Evolutionary conservation across 2,329 filamentous ascomycete species (phyloP), one percentile per base, ranked within the genome.

Genomic region (Epichloe scottii): DNA sequence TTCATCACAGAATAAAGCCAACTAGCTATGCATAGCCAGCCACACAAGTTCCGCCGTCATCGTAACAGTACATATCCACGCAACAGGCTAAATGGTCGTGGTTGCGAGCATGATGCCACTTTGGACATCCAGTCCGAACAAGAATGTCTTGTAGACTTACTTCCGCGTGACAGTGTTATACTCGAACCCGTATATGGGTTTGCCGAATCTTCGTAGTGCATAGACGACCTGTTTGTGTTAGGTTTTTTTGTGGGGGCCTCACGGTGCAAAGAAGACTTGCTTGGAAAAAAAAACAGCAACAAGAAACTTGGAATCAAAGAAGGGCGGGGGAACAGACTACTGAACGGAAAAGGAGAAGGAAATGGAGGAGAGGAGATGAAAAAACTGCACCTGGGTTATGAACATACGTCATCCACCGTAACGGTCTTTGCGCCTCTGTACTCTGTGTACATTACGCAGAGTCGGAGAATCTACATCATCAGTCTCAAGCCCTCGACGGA

Each of bases 381-480:
- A 19, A 12, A 17, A 4, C 17, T n/a, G 10, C 23, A 11, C n/a
- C 42, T 3, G 4, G 15, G 19, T 21, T 10, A 45, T 15, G 39
- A 17, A 52, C 74, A 62, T 60, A 84, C 83, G 56, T 87, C 84
- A 0, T 70, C 64, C 0, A 79, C 70, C 0, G 79, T 84, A 0
- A 87, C 71, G 0, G 84, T 87, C 64, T 85, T 85, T 0, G 75
- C 67, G 0, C 69, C 64, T 0, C 74, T 62, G 46, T 84, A 69
- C 10, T 85, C 81, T 0, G 73, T 68, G 23, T 76, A 80, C 0
- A 66, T 63, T 0, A 75, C 68, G 5, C 72, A 76, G 40, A 77
- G 71, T 0, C 57, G 55, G 0, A 85, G 58, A 1, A 84, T 74
- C 80, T 82, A 49, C 14, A 38, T 14, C 15, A 10, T 35, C 6